Evolutionary conservation across 257 asterid species (phyloP).

Genomic region (Ilex asprella): DNA sequence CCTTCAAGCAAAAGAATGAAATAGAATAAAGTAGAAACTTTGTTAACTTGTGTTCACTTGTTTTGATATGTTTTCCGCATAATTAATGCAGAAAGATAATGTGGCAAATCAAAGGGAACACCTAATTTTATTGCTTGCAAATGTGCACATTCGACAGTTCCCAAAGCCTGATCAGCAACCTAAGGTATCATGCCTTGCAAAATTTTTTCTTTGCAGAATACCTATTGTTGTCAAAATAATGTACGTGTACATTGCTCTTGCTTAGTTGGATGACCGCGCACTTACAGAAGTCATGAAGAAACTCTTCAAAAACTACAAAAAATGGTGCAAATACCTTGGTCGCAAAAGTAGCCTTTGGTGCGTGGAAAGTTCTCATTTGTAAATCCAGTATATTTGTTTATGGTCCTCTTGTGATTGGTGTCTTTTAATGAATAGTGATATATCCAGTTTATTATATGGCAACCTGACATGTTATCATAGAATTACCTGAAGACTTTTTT

Average conservation of each 20-base stretch:
- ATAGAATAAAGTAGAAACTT: neutral
- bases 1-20: neutral
- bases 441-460: too few species aligned
- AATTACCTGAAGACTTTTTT: too few species aligned
- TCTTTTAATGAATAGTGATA: too few species aligned
- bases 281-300: constrained; percentile 93
- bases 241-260: constrained; percentile 2
- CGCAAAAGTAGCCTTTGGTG: constrained; percentile 98
- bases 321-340: constrained; percentile 95
- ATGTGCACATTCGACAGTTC: constrained; percentile 86
- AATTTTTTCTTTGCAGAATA: constrained; percentile 8
- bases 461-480: too few species aligned
- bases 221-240: neutral
- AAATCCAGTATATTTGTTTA: neutral
- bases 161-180: constrained; percentile 96
- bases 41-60: neutral
- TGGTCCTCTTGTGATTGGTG: constrained; percentile 3
- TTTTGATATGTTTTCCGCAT: neutral
- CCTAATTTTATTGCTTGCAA: constrained; percentile 86
- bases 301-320: constrained; percentile 91
- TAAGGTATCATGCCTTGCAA: constrained; percentile 40
- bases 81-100: constrained; percentile 64
- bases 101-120: constrained; percentile 96
- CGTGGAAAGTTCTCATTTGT: constrained; percentile 17
- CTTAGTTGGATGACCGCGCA: constrained; percentile 92